Percentiles rank a stretch among this genome's conserved stretches.
These are phyloP conservation scores for Achaetomium macrosporum DNA, from an alignment of 2,329 filamentous ascomycete genomes.

Conservation along the genomic window DNA sequence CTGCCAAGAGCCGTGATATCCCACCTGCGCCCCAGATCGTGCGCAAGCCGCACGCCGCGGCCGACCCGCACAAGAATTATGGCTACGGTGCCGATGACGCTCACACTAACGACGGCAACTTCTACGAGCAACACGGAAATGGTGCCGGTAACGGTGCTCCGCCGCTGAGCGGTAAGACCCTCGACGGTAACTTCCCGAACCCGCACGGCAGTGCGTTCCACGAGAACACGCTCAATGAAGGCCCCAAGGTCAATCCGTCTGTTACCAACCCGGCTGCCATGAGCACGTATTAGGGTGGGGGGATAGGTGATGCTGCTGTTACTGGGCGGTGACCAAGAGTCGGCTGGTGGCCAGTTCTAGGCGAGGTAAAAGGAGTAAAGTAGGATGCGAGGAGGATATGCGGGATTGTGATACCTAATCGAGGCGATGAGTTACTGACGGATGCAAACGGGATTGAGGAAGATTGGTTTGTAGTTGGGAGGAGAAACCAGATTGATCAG, in stretches of 20 bases:
- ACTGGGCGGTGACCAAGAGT: neutral
- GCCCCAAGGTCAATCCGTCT: neutral
- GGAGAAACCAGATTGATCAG: neutral
- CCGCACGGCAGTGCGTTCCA: neutral
- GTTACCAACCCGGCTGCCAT: neutral
- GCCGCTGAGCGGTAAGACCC: neutral
- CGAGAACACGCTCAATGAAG: neutral
- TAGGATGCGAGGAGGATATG: neutral
- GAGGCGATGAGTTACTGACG: neutral
- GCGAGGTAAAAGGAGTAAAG: neutral
- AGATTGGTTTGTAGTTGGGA: neutral
- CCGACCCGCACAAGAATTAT: neutral
- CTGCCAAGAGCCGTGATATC: constrained; percentile 65
- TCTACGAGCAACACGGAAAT: neutral
- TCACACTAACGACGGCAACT: neutral
- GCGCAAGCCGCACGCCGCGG: constrained; percentile 37
- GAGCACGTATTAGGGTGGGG: neutral
- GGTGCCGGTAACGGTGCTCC: neutral
- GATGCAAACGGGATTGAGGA: neutral
- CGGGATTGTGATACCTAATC: constrained; percentile 7
- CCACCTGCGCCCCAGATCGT: constrained; percentile 52
- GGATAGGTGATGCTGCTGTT: no score
- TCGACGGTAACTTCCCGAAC: neutral
- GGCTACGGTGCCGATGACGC: neutral
- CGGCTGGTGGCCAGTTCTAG: no score